These are phyloP conservation scores for Camellia oleifera DNA, from an alignment of 179 eudicot genomes.

Conservation along the genomic window DNA sequence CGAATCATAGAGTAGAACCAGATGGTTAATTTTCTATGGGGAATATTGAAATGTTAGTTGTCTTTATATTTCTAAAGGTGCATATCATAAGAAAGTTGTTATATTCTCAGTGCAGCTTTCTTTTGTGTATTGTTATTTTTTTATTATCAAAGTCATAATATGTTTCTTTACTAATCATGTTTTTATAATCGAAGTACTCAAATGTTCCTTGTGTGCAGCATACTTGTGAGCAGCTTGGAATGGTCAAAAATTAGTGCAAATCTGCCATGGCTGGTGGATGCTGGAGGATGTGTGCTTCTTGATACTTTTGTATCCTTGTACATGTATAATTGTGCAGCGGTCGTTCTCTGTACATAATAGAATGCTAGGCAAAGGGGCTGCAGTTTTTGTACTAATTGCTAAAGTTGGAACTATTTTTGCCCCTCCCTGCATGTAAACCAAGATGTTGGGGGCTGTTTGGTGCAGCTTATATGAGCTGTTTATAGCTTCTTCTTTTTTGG, in stretches of 20 bases:
- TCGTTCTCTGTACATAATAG: neutral
- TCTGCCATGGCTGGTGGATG: constrained; percentile 85
- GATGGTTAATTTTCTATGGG: neutral
- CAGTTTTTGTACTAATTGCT: neutral
- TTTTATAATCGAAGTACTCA: neutral
- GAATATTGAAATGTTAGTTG: neutral
- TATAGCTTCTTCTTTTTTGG: too few relatives aligned
- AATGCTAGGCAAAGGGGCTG: neutral
- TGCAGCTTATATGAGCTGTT: too few relatives aligned
- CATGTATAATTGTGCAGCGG: constrained; percentile 8
- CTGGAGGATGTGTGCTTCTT: constrained; percentile 69
- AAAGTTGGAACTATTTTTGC: constrained; percentile 3
- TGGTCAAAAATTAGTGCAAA: constrained; percentile 71
- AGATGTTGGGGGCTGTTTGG: neutral
- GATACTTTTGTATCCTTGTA: constrained; percentile 78
- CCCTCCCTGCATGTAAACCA: neutral
- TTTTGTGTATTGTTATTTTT: neutral
- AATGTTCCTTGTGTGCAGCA: constrained; percentile 40
- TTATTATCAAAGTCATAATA: neutral
- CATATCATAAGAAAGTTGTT: neutral
- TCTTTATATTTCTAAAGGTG: neutral
- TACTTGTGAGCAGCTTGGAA: constrained; percentile 70
- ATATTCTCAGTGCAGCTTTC: neutral
- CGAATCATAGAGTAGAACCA: neutral
- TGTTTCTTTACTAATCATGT: neutral